phyloP scores from a whole-genome alignment of 2,329 filamentous ascomycete genomes.

The Aureobasidium sp. region DNA sequence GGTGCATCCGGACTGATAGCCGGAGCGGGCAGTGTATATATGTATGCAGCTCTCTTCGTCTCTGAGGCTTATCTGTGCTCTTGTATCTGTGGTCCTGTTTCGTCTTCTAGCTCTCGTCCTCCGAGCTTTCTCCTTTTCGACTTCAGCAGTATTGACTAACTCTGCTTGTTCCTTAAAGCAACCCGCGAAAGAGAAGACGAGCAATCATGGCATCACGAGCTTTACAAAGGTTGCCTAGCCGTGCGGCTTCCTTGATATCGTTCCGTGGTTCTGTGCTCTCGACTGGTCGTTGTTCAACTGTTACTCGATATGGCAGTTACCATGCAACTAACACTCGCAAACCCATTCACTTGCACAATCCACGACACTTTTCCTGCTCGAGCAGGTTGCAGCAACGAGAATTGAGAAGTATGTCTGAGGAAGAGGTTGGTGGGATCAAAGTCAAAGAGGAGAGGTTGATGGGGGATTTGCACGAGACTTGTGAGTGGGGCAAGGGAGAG shows the following conservation, averaged over 20 bases:
- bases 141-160: too few relatives aligned
- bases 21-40: background rate
- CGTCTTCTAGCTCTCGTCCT: background rate
- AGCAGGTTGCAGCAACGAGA: constrained; percentile 30
- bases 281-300: background rate
- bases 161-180: too few relatives aligned
- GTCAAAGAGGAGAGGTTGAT: constrained; percentile 56
- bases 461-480: constrained; percentile 58
- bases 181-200: background rate
- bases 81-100: background rate
- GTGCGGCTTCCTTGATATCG: background rate
- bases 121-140: background rate
- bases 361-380: constrained; percentile 17
- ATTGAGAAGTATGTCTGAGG: constrained; percentile 44
- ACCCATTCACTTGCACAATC: background rate
- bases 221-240: background rate
- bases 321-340: background rate
- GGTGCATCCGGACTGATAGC: background rate
- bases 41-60: background rate
- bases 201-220: background rate
- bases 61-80: background rate
- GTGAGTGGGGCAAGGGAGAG: constrained; percentile 59
- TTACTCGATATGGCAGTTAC: background rate
- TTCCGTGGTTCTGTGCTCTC: background rate
- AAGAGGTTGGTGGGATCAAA: constrained; percentile 46